Evolutionary conservation across 495 filamentous ascomycete species (phyloP).

Genomic region (Hypoxylon rickii): DNA sequence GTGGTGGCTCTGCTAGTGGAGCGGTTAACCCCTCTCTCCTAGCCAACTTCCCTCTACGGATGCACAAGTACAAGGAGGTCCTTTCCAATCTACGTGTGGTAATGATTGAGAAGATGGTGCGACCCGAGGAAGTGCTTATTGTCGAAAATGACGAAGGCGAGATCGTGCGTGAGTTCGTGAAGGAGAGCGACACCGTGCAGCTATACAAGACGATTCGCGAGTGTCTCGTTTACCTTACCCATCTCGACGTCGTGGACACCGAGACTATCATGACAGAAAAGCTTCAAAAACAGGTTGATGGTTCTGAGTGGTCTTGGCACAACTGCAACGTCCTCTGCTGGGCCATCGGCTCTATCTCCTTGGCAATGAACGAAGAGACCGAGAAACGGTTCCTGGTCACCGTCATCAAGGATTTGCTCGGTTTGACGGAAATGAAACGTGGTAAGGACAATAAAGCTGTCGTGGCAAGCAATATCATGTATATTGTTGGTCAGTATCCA

Average conservation of each 20-base stretch:
- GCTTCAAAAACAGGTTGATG: conserved; percentile 90
- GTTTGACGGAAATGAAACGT: conserved; percentile 97
- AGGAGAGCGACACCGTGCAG: conserved; percentile 98
- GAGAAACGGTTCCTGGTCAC: conserved; percentile 98
- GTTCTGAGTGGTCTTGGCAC: conserved; percentile 96
- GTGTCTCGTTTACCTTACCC: conserved; percentile 95
- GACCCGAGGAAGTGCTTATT: conserved; percentile 97
- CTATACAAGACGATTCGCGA: conserved; percentile 98
- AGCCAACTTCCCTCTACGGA: conserved; percentile 85
- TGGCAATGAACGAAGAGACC: conserved; percentile 99
- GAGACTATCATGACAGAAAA: conserved; percentile 99
- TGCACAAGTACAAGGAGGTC: conserved; percentile 96
- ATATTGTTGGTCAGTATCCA: conserved; percentile 98
- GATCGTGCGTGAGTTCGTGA: conserved; percentile 98
- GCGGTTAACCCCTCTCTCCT: conserved; percentile 83
- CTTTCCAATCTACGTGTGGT: conserved; percentile 91
- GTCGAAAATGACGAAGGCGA: conserved; percentile 99
- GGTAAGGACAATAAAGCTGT: conserved; percentile 99
- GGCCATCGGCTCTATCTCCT: conserved; percentile 98
- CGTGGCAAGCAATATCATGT: conserved; percentile 99
- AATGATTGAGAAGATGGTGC: conserved; percentile 99
- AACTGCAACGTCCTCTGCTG: conserved; percentile 99
- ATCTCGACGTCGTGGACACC: conserved; percentile 95
- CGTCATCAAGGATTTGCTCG: conserved; percentile 98
- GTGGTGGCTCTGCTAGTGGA: conserved; percentile 64